Evolutionary conservation across 129 eudicot genomes (phyloP), one percentile per base, ranked within the genome.

Genomic region (Logfia minima): DNA sequence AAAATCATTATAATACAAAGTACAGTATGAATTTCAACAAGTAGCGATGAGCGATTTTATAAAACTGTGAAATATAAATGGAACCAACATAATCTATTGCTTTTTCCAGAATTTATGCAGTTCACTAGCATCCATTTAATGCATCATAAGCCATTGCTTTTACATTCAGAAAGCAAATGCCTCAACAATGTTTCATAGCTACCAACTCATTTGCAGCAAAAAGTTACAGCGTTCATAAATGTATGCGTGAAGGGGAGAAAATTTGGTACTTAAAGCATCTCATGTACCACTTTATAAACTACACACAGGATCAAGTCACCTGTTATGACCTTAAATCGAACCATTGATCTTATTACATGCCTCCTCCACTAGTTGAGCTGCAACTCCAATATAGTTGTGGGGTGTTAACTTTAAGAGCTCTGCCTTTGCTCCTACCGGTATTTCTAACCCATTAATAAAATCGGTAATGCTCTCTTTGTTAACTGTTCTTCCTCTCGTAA

Each of bases 401-500:
- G 98, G 98, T 22, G 93, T 89, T 76, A 94, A 71, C 66, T 84
- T 82, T 68, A 89, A 70, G 34, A 94, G 96, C 75, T 32, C 72
- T 6, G 79, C 69, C 83, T 94, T 94, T 11, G 93, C 96, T 39
- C 91, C 93, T 3, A 22, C 18, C 1, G 99, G 96, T 82, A 94
- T 86, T 60, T 88, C 92, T 71, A 94, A 66, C 48, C 85, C 75
- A 69, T 83, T 82, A 59, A 91, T 86, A 77, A 94, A 94, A 19
- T 86, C 87, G 19, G 90, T 82, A 71, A 91, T 87, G 75, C 92
- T 89, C 80, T 91, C 90, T 75, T 80, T 79, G 51, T 86, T 85
- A 43, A 94, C 96, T n/a, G 86, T 83, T 83, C 83, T 86, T 80
- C 96, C 99, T 82, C 99, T 83, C 0, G 99, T 94, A 65, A 94